Evolutionary conservation across 352 stramenopile genomes (phyloP).

Genomic region (Phytophthora hybrid): DNA sequence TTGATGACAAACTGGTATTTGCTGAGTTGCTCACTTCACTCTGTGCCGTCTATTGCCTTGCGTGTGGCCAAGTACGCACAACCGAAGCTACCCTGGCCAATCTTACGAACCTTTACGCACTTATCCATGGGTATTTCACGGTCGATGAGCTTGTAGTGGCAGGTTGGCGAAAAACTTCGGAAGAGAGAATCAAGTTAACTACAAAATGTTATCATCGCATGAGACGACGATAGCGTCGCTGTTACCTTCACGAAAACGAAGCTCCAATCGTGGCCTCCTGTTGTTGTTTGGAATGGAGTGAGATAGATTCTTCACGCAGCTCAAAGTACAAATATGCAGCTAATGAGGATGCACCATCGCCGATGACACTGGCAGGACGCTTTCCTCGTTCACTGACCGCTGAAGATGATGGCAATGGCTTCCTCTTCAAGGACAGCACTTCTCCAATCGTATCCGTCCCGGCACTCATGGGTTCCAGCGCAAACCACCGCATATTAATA

Average conservation of each 20-base stretch:
- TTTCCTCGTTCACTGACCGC: conserved; percentile 27
- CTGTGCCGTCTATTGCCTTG: conserved; percentile 31
- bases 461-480: conserved; percentile 46
- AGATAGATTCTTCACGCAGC: conserved; percentile 17
- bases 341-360: conserved; percentile 11
- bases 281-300: background rate
- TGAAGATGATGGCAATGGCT: conserved; percentile 51
- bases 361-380: conserved; percentile 20
- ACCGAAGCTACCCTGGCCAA: conserved; percentile 79
- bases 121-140: conserved; percentile 61
- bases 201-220: conserved; percentile 26
- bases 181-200: conserved; percentile 16
- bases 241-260: background rate
- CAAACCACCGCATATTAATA: conserved; percentile 68
- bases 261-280: background rate
- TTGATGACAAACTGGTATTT: conserved; percentile 77
- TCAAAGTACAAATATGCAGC: conserved; percentile 18
- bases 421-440: conserved; percentile 53
- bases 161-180: background rate
- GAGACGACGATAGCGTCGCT: background rate
- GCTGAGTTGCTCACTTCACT: conserved; percentile 20
- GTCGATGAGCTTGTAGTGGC: conserved; percentile 8
- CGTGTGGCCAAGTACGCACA: conserved; percentile 68
- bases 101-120: conserved; percentile 80
- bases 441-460: background rate